Percentiles rank a stretch among this genome's conserved stretches.
phyloP scores from a whole-genome alignment of 139 green algal genomes.

The Astrephomene gubernaculifera region DNA sequence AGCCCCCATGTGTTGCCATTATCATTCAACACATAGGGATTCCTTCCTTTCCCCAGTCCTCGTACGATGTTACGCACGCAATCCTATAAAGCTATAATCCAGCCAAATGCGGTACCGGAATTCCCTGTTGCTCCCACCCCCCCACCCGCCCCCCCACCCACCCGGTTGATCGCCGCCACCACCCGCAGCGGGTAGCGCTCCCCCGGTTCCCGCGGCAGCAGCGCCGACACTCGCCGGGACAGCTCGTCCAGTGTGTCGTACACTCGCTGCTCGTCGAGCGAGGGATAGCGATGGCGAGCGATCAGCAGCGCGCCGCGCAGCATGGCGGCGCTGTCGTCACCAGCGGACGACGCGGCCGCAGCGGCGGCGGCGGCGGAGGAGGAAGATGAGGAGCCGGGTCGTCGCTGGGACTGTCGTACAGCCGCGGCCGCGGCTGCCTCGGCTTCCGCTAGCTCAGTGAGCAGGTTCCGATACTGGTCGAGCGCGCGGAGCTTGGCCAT shows the following conservation, averaged over 20 bases:
- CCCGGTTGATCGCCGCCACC: constrained; percentile 29
- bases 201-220: constrained; percentile 2
- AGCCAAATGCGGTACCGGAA: no score
- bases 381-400: background rate
- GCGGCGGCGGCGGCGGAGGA: background rate
- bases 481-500: constrained; percentile 16
- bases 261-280: constrained; percentile 12
- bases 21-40: no score
- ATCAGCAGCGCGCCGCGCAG: constrained; percentile 30
- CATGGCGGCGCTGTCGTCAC: constrained; percentile 1
- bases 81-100: background rate
- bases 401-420: background rate
- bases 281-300: constrained; percentile 25
- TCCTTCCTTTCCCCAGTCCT: no score
- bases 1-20: no score
- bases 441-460: background rate
- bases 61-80: no score
- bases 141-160: background rate
- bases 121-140: no score
- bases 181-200: constrained; percentile 33
- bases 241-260: constrained; percentile 19
- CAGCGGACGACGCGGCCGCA: background rate
- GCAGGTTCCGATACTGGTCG: constrained; percentile 17
- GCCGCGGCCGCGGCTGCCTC: background rate
- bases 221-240: background rate